phyloP scores from a whole-genome alignment of 1,139 yeast genomes.

The Candida labiduridarum region DNA sequence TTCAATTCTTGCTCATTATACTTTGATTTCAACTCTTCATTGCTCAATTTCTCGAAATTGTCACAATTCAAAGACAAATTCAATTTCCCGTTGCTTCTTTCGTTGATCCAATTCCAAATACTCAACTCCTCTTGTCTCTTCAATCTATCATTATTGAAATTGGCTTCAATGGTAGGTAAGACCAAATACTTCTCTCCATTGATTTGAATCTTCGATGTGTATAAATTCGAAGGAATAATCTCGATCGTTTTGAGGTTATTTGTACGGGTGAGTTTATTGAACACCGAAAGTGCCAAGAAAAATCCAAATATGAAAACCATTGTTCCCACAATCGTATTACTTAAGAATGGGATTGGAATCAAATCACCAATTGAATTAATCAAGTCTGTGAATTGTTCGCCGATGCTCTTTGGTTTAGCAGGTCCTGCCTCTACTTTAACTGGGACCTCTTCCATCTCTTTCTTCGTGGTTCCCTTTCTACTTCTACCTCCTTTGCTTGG shows the following conservation, averaged over 20 bases:
- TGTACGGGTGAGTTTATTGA: constrained; percentile 8
- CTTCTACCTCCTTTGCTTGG: constrained; percentile 23
- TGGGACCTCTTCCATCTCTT: constrained; percentile 15
- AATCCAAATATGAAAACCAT: constrained; percentile 21
- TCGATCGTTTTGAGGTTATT: constrained; percentile 7
- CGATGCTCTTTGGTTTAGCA: constrained; percentile 15
- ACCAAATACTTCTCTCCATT: constrained; percentile 47
- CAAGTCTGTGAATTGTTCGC: constrained; percentile 26
- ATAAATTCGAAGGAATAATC: constrained; percentile 14
- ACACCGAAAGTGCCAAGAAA: constrained; percentile 12
- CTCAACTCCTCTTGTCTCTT: constrained; percentile 58
- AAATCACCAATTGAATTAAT: constrained; percentile 31
- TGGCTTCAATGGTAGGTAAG: constrained; percentile 48
- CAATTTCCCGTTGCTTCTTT: constrained; percentile 42
- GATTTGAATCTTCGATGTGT: constrained; percentile 26
- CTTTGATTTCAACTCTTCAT: constrained; percentile 12
- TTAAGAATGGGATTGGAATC: constrained; percentile 33
- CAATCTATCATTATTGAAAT: constrained; percentile 33
- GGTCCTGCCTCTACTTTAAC: constrained; percentile 11
- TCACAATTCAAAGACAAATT: constrained; percentile 15
- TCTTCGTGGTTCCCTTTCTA: constrained; percentile 21
- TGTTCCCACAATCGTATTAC: constrained; percentile 28
- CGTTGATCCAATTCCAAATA: constrained; percentile 83
- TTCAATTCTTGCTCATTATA: constrained; percentile 51
- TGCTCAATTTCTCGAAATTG: constrained; percentile 11